A percentile compares a stretch with the other conserved stretches of the same genome.
Evolutionary conservation across 2,329 filamentous ascomycete species (phyloP).

Genomic region (Ascochyta koolunga): DNA sequence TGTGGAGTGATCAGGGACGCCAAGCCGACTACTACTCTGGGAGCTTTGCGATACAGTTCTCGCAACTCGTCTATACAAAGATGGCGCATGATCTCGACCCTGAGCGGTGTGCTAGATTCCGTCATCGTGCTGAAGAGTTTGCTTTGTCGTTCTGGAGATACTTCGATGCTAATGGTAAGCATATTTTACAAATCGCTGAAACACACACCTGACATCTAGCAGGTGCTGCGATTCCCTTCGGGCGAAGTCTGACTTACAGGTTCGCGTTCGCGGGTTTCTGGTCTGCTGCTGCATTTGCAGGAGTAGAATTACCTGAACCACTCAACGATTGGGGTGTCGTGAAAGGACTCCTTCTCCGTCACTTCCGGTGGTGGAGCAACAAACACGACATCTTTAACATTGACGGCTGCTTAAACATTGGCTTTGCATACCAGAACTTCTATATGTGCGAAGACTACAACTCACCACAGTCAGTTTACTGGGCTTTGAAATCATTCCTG

Average conservation of each 20-base stretch:
- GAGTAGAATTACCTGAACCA: slow-evolving; percentile 49
- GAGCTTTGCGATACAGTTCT: slow-evolving; percentile 61
- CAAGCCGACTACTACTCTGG: slow-evolving; percentile 62
- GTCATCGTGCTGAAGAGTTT: slow-evolving; percentile 51
- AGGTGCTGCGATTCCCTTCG: slow-evolving; percentile 61
- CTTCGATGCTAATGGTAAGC: slow-evolving; percentile 54
- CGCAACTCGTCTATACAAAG: slow-evolving; percentile 55
- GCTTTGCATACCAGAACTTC: slow-evolving; percentile 57
- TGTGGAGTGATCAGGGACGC: slow-evolving; percentile 47
- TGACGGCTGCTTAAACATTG: slow-evolving; percentile 59
- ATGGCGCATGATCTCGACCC: slow-evolving; percentile 53
- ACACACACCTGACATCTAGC: neutral
- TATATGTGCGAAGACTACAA: slow-evolving; percentile 64
- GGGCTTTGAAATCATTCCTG: slow-evolving; percentile 60
- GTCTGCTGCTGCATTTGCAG: slow-evolving; percentile 53
- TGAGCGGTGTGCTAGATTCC: slow-evolving; percentile 47
- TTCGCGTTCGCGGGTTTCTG: slow-evolving; percentile 60
- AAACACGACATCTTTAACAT: slow-evolving; percentile 53
- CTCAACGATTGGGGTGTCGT: slow-evolving; percentile 49
- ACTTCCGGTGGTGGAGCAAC: slow-evolving; percentile 58
- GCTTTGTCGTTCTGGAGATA: slow-evolving; percentile 55
- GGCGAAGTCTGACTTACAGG: slow-evolving; percentile 58
- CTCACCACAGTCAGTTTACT: slow-evolving; percentile 62
- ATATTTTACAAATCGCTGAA: neutral
- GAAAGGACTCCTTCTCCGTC: slow-evolving; percentile 58